Conservation (phyloP, 2,329 filamentous ascomycete species). For the Zasmidium cellare region DNA sequence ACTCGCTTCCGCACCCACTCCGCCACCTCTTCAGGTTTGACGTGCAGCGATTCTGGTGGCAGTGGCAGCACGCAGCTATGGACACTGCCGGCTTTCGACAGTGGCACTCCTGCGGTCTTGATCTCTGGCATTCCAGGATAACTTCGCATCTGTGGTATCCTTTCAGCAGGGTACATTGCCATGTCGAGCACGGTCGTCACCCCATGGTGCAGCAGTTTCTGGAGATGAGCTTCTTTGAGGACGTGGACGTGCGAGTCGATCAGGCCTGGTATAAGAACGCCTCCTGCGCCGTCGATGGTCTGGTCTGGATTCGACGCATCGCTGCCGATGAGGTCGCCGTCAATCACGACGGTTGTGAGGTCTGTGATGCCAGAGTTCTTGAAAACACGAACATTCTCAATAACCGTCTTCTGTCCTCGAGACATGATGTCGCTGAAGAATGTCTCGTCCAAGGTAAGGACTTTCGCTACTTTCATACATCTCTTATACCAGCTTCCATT, state of each 20-base stretch:
- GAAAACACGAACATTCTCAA: conserved; percentile 4
- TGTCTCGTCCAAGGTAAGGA: background rate
- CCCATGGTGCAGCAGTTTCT: background rate
- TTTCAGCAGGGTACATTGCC: background rate
- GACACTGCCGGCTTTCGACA: background rate
- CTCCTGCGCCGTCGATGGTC: conserved; percentile 1
- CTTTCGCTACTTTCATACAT: no score
- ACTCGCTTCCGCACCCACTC: background rate
- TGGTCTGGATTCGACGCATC: background rate
- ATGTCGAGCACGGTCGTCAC: conserved; percentile 6
- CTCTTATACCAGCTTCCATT: background rate
- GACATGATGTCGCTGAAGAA: background rate
- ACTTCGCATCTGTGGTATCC: background rate
- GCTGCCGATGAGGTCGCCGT: background rate
- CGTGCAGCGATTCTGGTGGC: background rate
- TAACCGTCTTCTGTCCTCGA: background rate
- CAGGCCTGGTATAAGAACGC: conserved; percentile 1
- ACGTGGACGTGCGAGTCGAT: conserved; percentile 5
- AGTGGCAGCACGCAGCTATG: background rate
- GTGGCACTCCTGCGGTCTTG: background rate
- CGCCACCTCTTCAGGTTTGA: background rate
- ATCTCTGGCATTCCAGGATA: background rate
- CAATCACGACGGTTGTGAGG: background rate
- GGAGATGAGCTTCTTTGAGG: background rate
- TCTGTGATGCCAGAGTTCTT: background rate